Evolutionary conservation across 148 eudicot genomes (phyloP), one percentile per base, ranked within the genome.

Genomic region (Nyssa sinensis): DNA sequence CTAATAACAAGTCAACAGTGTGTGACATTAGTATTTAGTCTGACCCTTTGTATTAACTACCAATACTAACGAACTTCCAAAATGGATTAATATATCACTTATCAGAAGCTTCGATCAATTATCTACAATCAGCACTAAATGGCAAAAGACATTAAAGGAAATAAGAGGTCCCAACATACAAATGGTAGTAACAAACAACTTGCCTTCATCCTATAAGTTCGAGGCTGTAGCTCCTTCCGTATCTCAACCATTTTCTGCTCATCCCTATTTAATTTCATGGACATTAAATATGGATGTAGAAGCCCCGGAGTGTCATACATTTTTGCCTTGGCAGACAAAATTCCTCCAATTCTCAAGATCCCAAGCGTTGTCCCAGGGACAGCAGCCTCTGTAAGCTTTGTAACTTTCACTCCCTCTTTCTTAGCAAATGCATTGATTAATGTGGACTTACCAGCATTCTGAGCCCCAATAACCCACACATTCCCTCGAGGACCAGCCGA

Each of bases 331-430:
- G 93, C 97, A 19, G 96, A 85, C 77, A 94, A 78, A 70, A 94
- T 79, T 78, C 98, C 98, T 82, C 86, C 94, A 74, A 94, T 90
- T 81, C 93, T 92, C 73, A 94, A 67, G 59, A 94, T 94, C 70
- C 98, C 98, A 66, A 94, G 96, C 0, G 98, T 94, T 23, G 98
- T 94, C 70, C 98, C 98, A 63, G 98, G 98, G 77, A 94, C 89
- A 6, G 97, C 86, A 72, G 98, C 98, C 81, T 94, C 97, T 3
- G 98, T 92, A 62, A 94, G 96, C 77, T 86, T 94, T 35, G 91
- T 82, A 69, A 84, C 88, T 73, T 90, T 90, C 49, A 87, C 91
- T n/a, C 94, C 90, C 79, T 80, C 93, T 83, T 94, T 94, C 83
- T 88, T 94, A 3, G 93, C 89, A 79, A 94, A 84, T 47, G 88